These are phyloP conservation scores for Rhizoclosmatium hyalinum DNA, from an alignment of 371 early-diverging fungal species.

Conservation along the genomic window DNA sequence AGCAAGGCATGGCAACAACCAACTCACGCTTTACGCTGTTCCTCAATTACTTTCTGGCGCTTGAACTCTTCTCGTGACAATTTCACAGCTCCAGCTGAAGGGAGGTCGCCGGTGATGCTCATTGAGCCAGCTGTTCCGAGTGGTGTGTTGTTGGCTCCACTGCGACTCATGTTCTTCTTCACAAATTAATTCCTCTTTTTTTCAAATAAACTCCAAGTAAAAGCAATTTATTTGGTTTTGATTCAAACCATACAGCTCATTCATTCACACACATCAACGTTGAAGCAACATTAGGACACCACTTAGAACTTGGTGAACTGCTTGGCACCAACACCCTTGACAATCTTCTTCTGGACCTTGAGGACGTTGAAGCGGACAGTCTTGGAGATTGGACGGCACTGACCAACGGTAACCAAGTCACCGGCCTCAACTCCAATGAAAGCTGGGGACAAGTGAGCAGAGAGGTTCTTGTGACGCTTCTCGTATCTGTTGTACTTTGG, in stretches of 20 bases:
- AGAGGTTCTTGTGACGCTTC: slow-evolving; percentile 99
- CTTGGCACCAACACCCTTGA: slow-evolving; percentile 88
- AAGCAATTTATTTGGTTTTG: too few relatives aligned
- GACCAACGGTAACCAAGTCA: slow-evolving; percentile 96
- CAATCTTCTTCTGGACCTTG: slow-evolving; percentile 87
- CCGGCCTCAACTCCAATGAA: slow-evolving; percentile 96
- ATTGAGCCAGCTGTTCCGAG: slow-evolving; percentile 3
- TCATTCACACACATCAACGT: not conserved
- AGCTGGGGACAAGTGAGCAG: slow-evolving; percentile 98
- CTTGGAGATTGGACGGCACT: slow-evolving; percentile 98
- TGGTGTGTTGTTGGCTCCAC: slow-evolving; percentile 24
- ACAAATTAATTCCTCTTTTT: not conserved
- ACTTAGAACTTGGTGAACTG: slow-evolving; percentile 95
- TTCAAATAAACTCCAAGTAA: too few relatives aligned
- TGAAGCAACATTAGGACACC: not conserved
- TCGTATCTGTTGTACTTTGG: slow-evolving; percentile 99
- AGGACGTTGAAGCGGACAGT: slow-evolving; percentile 99
- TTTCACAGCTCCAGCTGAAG: slow-evolving; percentile 34
- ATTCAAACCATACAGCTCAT: too few relatives aligned
- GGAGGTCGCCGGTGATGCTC: slow-evolving; percentile 9
- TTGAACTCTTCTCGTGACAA: slow-evolving; percentile 54
- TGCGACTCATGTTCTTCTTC: not conserved
- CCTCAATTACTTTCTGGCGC: slow-evolving; percentile 57
- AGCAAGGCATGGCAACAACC: not conserved
- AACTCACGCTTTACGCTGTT: slow-evolving; percentile 59